Evolutionary conservation across 179 eudicot species (phyloP), one percentile per base, ranked within the genome.

Genomic region (Carnegiea gigantea): DNA sequence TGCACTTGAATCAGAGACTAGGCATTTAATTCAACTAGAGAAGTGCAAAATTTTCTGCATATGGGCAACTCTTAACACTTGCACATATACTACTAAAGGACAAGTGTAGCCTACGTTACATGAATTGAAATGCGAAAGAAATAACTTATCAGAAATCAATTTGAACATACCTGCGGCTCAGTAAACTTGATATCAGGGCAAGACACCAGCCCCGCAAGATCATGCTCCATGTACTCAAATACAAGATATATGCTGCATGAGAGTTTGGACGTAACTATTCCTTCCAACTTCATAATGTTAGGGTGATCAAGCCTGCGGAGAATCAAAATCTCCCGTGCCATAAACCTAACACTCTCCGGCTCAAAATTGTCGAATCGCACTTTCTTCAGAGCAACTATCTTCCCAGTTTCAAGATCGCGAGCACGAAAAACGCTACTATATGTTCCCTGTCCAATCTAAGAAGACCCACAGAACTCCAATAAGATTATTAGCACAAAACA

Each of bases 181-280:
- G 88, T 86, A 86, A 94, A 94, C 82, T 90, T 89, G 75, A 90
- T 83, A 49, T 94, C 95, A 62, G 97, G 94, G 82, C 86, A 86
- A 70, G 98, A 92, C 20, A 88, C 78, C 33, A 94, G 90, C 15
- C 98, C 97, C 8, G 95, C 77, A 75, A 94, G 89, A 85, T 94
- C 98, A 81, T 94, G 97, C 73, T 92, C 98, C 98, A 94, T 94
- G 83, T 94, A 93, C 88, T 94, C 97, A 26, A 94, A 92, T 4
- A 94, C 97, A 76, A 94, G 97, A 83, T 91, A 93, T 73, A 94
- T 85, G 88, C 93, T 93, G 80, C 94, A 93, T 40, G 98, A 94
- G 75, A 90, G 86, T 67, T 92, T 87, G 26, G 95, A 91, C 1
- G 97, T 90, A 57, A 93, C 87, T 80, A 94, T 79, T 21, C 98